Base-by-base conservation (phyloP, 2,329 filamentous ascomycete genomes). In the Alternaria arborescens region DNA sequence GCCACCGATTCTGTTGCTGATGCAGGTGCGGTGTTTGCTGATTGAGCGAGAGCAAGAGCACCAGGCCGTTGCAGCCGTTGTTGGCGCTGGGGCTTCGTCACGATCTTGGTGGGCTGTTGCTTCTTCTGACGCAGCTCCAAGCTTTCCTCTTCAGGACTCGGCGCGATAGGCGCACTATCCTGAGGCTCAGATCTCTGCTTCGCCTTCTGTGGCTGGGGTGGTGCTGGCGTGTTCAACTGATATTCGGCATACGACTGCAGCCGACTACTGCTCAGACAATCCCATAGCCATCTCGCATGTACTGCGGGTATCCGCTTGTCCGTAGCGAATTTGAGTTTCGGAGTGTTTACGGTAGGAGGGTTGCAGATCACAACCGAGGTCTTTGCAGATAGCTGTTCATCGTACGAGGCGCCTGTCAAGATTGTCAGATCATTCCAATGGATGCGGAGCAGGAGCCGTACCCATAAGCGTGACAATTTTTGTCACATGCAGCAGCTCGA, bases 401-500 rank as follows among this genome's bases (percentile, higher is more conserved):
- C 88, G 76, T 97, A 97, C 12, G 80, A 87, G 11, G 90, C 95
- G 8, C 95, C 87, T 84, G 57, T 60, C 50, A 60, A 53, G 20
- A 26, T 42, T 54, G 70, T 73, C 62, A 71, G 58, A 56, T 57
- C 28, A 52, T 24, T 22, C 22, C 44, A 41, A 51, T 47, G 16
- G 40, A 42, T 30, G 50, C 40, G 52, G 46, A 46, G 42, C 48
- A 54, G 60, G 61, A 61, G 24, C 55, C 79, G 69, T 77, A 85
- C 85, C 93, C 61, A 97, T 85, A 61, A 96, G 85, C 38, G 84
- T 84, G 26, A 97, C 85, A 3, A 90, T 84, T 77, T 92, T 93
- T 22, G 91, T 89, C 32, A 97, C 84, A 77, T 98, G 95, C 66
- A 94, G 85, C 10, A 97, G 84, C 71, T 97, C 93, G 55, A 97